These are phyloP conservation scores for Pyrus hybrid DNA, from an alignment of 331 rosid species.

Conservation along the genomic window DNA sequence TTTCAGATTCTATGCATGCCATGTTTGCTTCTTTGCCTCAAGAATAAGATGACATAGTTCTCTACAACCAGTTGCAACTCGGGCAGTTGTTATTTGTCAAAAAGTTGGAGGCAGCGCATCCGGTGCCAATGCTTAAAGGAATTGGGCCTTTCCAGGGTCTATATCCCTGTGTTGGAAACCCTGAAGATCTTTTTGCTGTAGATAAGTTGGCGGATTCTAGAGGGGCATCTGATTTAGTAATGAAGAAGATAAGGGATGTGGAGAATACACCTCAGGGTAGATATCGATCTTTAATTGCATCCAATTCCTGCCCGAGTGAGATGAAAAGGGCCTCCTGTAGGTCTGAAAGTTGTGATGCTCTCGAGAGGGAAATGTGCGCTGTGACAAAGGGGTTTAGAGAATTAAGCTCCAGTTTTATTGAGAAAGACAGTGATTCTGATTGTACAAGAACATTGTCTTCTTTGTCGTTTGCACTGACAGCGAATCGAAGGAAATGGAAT, in stretches of 20 bases:
- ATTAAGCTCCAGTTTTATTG: neutral
- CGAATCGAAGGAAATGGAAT: constrained; percentile 29
- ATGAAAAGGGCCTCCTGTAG: neutral
- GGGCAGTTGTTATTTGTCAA: constrained; percentile 26
- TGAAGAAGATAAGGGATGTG: neutral
- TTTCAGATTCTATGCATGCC: constrained; percentile 30
- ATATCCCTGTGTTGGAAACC: constrained; percentile 18
- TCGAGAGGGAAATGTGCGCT: neutral
- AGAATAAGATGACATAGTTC: constrained; percentile 26
- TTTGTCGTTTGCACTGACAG: neutral
- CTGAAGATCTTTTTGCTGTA: constrained; percentile 15
- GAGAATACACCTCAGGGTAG: neutral
- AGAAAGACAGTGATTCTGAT: constrained; percentile 10
- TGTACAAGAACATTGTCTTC: constrained; percentile 1
- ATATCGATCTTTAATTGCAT: constrained; percentile 13
- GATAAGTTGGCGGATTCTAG: neutral
- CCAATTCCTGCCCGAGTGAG: neutral
- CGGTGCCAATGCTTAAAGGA: constrained; percentile 22
- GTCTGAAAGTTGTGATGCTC: neutral
- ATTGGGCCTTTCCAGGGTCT: constrained; percentile 15
- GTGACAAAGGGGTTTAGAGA: neutral
- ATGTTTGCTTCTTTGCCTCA: constrained; percentile 29
- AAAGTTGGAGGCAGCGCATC: constrained; percentile 14
- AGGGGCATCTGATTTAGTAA: neutral
- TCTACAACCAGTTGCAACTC: constrained; percentile 20